Base-by-base conservation (phyloP, 352 stramenopile genomes). In the Globisporangium irregulare region DNA sequence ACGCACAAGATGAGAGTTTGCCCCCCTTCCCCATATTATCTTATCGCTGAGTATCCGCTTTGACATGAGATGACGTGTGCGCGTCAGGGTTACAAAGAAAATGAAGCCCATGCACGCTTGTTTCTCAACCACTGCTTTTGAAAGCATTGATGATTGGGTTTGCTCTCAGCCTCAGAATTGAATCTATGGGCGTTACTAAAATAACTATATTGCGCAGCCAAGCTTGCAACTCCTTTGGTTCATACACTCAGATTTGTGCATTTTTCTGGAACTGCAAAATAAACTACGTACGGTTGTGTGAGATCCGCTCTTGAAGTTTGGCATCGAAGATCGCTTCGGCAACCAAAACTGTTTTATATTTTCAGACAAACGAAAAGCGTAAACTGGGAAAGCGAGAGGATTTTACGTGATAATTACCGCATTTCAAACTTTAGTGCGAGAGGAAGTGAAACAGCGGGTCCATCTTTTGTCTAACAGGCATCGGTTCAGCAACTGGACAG, bases 271-370 rank as follows among this genome's bases (percentile, higher is more conserved):
- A 8, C 41, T 50, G 41, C 41, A 50, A 22, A 50, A 48, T 48
- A 48, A 20, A 20, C 6, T 48, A n/a, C 41, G 12, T 6, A 46
- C 3, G 3, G 38, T 24, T 32, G 18, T 22, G 46, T 55, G 48
- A 25, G 48, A 55, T 29, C 9, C 3, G 24, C 51, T 14, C 27
- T 62, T 62, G 34, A 63, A 63, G 58, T 63, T 62, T 63, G 58
- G 36, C 20, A 51, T 20, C 14, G 27, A 64, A 64, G 38, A 56
- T 64, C 36, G 38, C 38, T 54, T 50, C 59, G 38, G 36, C 36
- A 63, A 27, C 51, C 7, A 50, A 50, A 50, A n/a, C 41, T 50
- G 41, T 50, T 50, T 20, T 50, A 50, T 50, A 50, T 50, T n/a
- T 50, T n/a, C 15, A 48, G 14, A 48, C 2, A 51, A 62, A 36